These are phyloP conservation scores for Exophiala sideris DNA, from an alignment of 2,329 filamentous ascomycete genomes.

Conservation along the genomic window DNA sequence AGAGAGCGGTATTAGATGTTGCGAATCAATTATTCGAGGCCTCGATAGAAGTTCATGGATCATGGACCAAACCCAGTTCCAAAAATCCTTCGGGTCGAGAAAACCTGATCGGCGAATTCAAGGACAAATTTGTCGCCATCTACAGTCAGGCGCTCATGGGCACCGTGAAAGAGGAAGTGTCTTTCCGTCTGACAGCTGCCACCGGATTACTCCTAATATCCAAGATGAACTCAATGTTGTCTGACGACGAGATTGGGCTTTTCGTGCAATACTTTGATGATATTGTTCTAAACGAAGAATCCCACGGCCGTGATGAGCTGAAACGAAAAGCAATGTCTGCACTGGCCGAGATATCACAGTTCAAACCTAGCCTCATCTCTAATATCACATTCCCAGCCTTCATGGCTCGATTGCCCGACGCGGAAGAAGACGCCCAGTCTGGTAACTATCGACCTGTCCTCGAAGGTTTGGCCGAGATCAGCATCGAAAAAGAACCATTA, in stretches of 20 bases:
- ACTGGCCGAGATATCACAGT: conserved; percentile 59
- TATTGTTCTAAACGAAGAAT: conserved; percentile 58
- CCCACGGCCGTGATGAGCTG: conserved; percentile 54
- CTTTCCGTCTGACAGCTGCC: conserved; percentile 48
- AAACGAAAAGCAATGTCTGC: conserved; percentile 57
- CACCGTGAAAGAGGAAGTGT: conserved; percentile 49
- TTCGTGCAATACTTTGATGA: conserved; percentile 58
- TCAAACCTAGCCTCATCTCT: conserved; percentile 60
- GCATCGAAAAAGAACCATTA: conserved; percentile 60
- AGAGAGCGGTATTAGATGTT: conserved; percentile 61
- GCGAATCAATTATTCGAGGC: conserved; percentile 57
- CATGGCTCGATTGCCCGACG: conserved; percentile 61
- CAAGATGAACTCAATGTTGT: conserved; percentile 45
- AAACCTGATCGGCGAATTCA: conserved; percentile 47
- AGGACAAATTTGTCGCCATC: conserved; percentile 52
- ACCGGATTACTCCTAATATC: conserved; percentile 48
- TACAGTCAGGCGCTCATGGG: conserved; percentile 56
- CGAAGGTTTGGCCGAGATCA: conserved; percentile 63
- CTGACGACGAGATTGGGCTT: conserved; percentile 52
- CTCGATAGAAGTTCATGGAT: conserved; percentile 55
- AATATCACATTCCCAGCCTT: conserved; percentile 65
- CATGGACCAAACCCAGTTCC: conserved; percentile 49
- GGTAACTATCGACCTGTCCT: conserved; percentile 53
- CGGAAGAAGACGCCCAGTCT: conserved; percentile 44
- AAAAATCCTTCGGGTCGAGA: conserved; percentile 32